Percentiles rank a stretch among this genome's conserved stretches.
Evolutionary conservation across 2,329 filamentous ascomycete genomes (phyloP).

Genomic region (Trichoderma koningii): DNA sequence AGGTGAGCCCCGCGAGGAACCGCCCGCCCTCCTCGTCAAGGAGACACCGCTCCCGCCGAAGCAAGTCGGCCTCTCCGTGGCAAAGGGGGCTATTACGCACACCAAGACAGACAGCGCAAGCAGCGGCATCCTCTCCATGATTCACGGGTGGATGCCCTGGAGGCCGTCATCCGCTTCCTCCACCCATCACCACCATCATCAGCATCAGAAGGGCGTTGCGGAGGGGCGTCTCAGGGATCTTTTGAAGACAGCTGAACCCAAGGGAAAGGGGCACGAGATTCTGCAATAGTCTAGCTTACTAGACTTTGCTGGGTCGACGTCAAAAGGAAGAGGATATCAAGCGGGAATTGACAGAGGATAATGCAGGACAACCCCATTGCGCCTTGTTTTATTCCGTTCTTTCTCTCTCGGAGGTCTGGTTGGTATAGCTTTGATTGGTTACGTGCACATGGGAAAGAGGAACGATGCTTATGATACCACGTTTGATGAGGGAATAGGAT

Average conservation of each 20-base stretch:
- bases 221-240: conserved; percentile 59
- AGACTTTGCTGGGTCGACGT: background rate
- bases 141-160: conserved; percentile 53
- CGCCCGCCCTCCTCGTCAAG: background rate
- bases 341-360: background rate
- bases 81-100: conserved; percentile 36
- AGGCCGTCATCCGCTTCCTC: conserved; percentile 33
- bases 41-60: conserved; percentile 10
- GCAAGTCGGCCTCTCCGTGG: conserved; percentile 34
- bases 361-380: background rate
- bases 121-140: conserved; percentile 42
- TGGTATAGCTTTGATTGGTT: background rate
- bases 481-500: background rate
- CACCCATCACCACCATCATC: conserved; percentile 30
- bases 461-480: conserved; percentile 12
- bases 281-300: background rate
- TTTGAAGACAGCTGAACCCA: conserved; percentile 44
- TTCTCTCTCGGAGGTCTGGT: background rate
- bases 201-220: conserved; percentile 46
- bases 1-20: conserved; percentile 35
- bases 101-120: conserved; percentile 33
- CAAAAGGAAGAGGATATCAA: background rate
- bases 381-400: background rate
- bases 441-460: background rate
- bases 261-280: conserved; percentile 41